Percentiles rank a stretch among this genome's conserved stretches.
Conservation (phyloP, 1,284 basidiomycete genomes). For the Tylopilus sp. region DNA sequence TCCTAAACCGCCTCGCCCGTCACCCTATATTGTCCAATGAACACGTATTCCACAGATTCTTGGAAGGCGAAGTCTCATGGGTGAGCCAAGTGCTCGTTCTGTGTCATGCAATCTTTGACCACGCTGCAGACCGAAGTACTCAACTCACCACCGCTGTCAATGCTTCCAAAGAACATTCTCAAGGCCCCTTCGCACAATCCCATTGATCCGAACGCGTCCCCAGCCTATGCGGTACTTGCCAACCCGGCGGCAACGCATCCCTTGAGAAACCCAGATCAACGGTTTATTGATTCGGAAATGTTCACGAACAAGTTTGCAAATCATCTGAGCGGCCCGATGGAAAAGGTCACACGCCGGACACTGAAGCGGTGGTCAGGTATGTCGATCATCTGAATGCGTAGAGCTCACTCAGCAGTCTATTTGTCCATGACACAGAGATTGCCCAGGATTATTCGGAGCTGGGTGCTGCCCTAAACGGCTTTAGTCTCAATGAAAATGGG, state of each 20-base stretch:
- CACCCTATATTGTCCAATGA: conserved; percentile 94
- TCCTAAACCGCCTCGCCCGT: conserved; percentile 82
- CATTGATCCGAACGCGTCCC: conserved; percentile 68
- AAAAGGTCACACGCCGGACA: conserved; percentile 88
- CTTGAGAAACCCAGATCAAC: conserved; percentile 82
- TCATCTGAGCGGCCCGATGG: conserved; percentile 88
- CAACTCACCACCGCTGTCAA: conserved; percentile 85
- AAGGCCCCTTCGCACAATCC: conserved; percentile 95
- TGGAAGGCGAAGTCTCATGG: conserved; percentile 96
- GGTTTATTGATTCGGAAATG: conserved; percentile 92
- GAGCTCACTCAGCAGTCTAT: conserved; percentile 5
- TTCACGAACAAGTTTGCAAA: conserved; percentile 96
- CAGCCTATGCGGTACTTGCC: conserved; percentile 81
- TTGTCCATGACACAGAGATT: conserved; percentile 50
- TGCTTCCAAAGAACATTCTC: conserved; percentile 91
- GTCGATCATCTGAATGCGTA: conserved; percentile 19
- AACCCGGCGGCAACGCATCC: conserved; percentile 85
- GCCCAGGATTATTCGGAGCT: conserved; percentile 92
- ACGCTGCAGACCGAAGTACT: conserved; percentile 74
- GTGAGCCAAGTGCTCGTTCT: conserved; percentile 38
- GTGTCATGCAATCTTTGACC: conserved; percentile 5
- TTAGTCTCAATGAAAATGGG: conserved; percentile 81
- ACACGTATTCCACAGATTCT: conserved; percentile 90
- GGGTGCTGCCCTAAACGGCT: conserved; percentile 93
- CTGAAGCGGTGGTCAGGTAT: conserved; percentile 91